Conservation (phyloP, 1,284 basidiomycete species). For the Ustilago cynodontis region DNA sequence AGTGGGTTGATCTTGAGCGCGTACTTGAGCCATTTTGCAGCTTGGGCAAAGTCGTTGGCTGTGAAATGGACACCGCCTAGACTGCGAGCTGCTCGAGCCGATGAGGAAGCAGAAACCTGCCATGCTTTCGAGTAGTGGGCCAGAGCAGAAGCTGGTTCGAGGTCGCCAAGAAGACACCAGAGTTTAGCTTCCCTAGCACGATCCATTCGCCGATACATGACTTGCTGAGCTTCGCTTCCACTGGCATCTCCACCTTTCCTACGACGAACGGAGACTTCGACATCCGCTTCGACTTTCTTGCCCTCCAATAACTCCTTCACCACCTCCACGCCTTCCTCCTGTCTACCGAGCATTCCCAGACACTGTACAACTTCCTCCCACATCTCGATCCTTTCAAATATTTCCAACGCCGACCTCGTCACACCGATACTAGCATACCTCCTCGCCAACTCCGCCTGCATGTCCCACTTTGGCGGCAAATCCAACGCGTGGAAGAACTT, state of each 20-base stretch:
- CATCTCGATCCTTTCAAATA: conserved; percentile 65
- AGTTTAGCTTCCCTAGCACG: conserved; percentile 85
- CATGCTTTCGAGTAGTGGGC: conserved; percentile 87
- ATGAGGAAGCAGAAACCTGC: conserved; percentile 82
- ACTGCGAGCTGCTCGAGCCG: conserved; percentile 89
- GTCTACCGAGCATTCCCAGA: conserved; percentile 60
- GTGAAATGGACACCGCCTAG: conserved; percentile 87
- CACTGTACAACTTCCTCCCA: conserved; percentile 69
- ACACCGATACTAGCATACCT: conserved; percentile 65
- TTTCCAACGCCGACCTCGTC: conserved; percentile 66
- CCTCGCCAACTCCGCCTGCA: conserved; percentile 67
- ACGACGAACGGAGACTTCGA: conserved; percentile 42
- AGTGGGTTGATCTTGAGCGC: conserved; percentile 91
- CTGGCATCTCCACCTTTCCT: conserved; percentile 14
- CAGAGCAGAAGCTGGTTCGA: conserved; percentile 77
- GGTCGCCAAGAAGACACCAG: conserved; percentile 94
- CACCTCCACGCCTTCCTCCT: conserved; percentile 64
- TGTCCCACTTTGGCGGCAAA: conserved; percentile 67
- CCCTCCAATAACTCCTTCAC: conserved; percentile 64
- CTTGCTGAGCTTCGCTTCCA: conserved; percentile 69
- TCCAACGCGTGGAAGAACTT: conserved; percentile 65
- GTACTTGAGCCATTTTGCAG: conserved; percentile 76
- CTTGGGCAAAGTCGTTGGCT: conserved; percentile 76
- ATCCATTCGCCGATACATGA: conserved; percentile 75
- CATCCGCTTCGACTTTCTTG: conserved; percentile 63